Conservation (phyloP, 169 alveolate species). For the Plasmodium relictum region DNA sequence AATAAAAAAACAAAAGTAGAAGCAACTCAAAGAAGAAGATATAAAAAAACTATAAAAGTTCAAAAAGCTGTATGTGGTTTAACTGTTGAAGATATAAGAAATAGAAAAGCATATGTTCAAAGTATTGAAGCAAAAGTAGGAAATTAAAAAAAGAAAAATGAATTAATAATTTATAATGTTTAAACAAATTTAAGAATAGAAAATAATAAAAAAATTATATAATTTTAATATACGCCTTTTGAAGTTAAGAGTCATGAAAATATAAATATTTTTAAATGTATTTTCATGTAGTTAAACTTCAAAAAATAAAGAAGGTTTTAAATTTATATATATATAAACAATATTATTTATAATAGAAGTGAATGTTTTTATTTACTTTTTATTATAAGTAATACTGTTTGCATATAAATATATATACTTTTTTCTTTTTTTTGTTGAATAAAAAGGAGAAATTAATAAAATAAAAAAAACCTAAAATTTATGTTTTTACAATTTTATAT, state of each 20-base stretch:
- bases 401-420: slow-evolving; percentile 6
- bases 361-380: slow-evolving; percentile 61
- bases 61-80: slow-evolving; percentile 98
- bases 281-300: slow-evolving; percentile 64
- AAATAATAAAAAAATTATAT: no score
- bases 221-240: no score
- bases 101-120: slow-evolving; percentile 65
- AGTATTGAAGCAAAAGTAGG: slow-evolving; percentile 72
- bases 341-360: slow-evolving; percentile 15
- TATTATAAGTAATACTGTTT: slow-evolving; percentile 17
- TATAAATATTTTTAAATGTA: slow-evolving; percentile 15
- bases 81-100: slow-evolving; percentile 94
- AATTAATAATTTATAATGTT: no score
- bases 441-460: slow-evolving; percentile 4
- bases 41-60: slow-evolving; percentile 90
- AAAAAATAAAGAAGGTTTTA: slow-evolving; percentile 37
- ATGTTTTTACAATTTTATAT: no score
- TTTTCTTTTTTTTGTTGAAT: slow-evolving; percentile 26
- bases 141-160: slow-evolving; percentile 1
- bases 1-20: slow-evolving; percentile 94
- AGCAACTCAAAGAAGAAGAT: slow-evolving; percentile 84
- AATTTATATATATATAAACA: slow-evolving; percentile 7
- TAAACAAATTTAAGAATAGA: no score
- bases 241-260: slow-evolving; percentile 64
- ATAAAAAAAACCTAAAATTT: slow-evolving; percentile 1